Evolutionary conservation across 108 stramenopile species (phyloP).

Genomic region (Nitzschia sp.): DNA sequence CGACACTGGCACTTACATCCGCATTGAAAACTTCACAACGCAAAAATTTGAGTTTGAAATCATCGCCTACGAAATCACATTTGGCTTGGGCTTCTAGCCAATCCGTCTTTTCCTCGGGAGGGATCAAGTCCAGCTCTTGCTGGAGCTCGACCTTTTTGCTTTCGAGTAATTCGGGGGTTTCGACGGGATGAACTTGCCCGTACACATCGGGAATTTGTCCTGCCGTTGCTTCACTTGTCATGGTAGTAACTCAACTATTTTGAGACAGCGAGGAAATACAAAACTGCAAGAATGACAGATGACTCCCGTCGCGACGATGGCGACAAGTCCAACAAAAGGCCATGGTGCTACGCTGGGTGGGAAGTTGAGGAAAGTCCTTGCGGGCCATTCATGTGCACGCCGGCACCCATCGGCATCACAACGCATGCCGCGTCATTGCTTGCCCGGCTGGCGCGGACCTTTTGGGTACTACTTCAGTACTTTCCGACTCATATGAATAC

Average conservation of each 20-base stretch:
- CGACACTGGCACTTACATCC: slow-evolving; percentile 31
- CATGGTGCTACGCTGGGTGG: no score
- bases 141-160: slow-evolving; percentile 33
- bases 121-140: slow-evolving; percentile 29
- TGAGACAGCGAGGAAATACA: not conserved
- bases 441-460: no score
- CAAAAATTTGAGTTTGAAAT: slow-evolving; percentile 62
- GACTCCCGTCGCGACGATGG: no score
- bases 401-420: no score
- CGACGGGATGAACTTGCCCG: slow-evolving; percentile 53
- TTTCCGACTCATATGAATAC: no score
- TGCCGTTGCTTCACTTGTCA: slow-evolving; percentile 14
- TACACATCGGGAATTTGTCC: slow-evolving; percentile 33
- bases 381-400: no score
- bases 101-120: slow-evolving; percentile 27
- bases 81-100: slow-evolving; percentile 43
- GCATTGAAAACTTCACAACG: slow-evolving; percentile 67
- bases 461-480: no score
- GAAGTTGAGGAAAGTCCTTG: no score
- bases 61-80: slow-evolving; percentile 46
- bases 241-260: not conserved
- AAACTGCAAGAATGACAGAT: not conserved
- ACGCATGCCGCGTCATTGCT: no score
- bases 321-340: no score
- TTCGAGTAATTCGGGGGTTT: slow-evolving; percentile 50